A percentile compares a stretch with the other conserved stretches of the same genome.
Conservation (phyloP, 352 stramenopile genomes). For the Ophiocytium majus region DNA sequence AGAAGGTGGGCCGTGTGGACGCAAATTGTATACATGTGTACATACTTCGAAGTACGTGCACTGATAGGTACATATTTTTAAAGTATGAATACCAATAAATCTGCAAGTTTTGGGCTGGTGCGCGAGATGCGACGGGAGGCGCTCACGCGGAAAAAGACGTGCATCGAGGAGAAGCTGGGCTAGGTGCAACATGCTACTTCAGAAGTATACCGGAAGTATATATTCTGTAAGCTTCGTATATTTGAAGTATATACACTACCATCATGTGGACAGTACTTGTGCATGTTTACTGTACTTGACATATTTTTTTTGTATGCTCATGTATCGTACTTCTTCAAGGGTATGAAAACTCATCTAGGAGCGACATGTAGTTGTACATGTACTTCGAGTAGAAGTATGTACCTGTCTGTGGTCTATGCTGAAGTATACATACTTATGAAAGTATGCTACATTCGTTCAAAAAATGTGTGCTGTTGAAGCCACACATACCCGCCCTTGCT, state of each 20-base stretch:
- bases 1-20: constrained; percentile 20
- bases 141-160: constrained; percentile 29
- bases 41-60: not conserved
- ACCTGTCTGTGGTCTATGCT: too few relatives aligned
- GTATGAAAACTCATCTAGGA: not conserved
- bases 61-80: not conserved
- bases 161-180: constrained; percentile 26
- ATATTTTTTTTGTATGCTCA: too few relatives aligned
- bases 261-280: too few relatives aligned
- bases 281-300: too few relatives aligned
- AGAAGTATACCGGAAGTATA: not conserved
- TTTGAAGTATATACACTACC: not conserved
- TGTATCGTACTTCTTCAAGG: not conserved
- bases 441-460: too few relatives aligned
- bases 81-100: too few relatives aligned
- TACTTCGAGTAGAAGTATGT: too few relatives aligned
- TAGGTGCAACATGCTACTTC: not conserved
- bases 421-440: too few relatives aligned
- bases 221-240: not conserved
- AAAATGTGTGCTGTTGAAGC: too few relatives aligned
- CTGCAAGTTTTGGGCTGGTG: not conserved
- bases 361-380: too few relatives aligned
- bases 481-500: too few relatives aligned
- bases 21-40: too few relatives aligned
- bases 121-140: constrained; percentile 17